Evolutionary conservation across 495 filamentous ascomycete species (phyloP).

Genomic region (Durotheca rogersii): DNA sequence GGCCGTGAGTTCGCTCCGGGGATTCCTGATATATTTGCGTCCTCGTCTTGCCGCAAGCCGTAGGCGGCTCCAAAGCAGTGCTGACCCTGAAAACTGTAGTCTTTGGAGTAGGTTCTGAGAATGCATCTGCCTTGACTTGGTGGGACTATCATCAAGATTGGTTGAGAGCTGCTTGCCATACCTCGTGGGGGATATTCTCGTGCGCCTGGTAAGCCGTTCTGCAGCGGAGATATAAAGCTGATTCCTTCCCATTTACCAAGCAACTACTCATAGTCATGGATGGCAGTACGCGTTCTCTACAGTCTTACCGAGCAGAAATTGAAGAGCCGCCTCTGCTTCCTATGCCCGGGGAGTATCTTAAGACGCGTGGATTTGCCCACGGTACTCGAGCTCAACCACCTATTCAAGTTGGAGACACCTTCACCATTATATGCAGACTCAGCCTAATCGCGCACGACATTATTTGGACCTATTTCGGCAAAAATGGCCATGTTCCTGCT

Average conservation of each 20-base stretch:
- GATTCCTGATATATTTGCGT: neutral
- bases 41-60: constrained; percentile 1
- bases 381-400: neutral
- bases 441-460: constrained; percentile 24
- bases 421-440: constrained; percentile 24
- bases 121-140: constrained; percentile 23
- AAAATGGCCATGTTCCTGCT: constrained; percentile 14
- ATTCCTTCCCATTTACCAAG: neutral
- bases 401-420: constrained; percentile 5
- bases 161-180: constrained; percentile 29
- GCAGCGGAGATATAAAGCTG: neutral
- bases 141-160: constrained; percentile 28
- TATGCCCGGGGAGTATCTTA: constrained; percentile 20
- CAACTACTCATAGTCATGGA: constrained; percentile 6
- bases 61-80: no score
- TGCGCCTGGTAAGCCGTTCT: constrained; percentile 24
- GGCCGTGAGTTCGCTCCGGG: constrained; percentile 23
- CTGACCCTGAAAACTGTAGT: constrained; percentile 21
- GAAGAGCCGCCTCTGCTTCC: constrained; percentile 28
- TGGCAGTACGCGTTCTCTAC: constrained; percentile 22
- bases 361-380: constrained; percentile 4
- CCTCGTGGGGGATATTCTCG: constrained; percentile 31
- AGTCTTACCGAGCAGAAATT: constrained; percentile 25
- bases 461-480: constrained; percentile 27
- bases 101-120: constrained; percentile 24